A percentile compares a stretch with the other conserved stretches of the same genome.
Evolutionary conservation across 192 early-diverging fungal species (phyloP).

Genomic region (Podila verticillata): DNA sequence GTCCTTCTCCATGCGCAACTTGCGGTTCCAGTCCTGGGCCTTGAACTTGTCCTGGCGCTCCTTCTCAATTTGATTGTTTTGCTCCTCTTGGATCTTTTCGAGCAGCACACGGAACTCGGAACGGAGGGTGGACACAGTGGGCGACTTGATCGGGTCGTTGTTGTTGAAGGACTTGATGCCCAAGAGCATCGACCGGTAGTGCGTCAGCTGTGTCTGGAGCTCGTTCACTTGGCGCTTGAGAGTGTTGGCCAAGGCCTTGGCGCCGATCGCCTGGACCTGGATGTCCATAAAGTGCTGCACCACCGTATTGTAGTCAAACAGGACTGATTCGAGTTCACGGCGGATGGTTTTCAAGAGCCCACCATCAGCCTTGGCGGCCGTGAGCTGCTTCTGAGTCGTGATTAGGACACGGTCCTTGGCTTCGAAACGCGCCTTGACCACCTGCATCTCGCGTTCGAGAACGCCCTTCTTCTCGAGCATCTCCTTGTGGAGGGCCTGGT

Average conservation of each 20-base stretch:
- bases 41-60: constrained; percentile 46
- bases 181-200: constrained; percentile 45
- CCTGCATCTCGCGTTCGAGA: constrained; percentile 42
- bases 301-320: constrained; percentile 51
- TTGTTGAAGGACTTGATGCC: constrained; percentile 54
- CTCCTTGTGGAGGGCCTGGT: constrained; percentile 50
- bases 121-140: constrained; percentile 40
- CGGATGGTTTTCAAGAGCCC: constrained; percentile 46
- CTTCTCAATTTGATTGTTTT: constrained; percentile 41
- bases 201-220: constrained; percentile 36
- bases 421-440: constrained; percentile 45
- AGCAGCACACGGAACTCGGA: constrained; percentile 44
- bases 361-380: constrained; percentile 45
- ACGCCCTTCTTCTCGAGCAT: constrained; percentile 43
- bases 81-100: constrained; percentile 50
- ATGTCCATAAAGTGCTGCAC: constrained; percentile 53
- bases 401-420: constrained; percentile 49
- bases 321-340: constrained; percentile 41
- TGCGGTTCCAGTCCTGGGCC: constrained; percentile 52
- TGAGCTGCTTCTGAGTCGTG: constrained; percentile 45
- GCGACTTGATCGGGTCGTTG: constrained; percentile 51
- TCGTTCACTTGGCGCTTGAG: constrained; percentile 42
- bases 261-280: constrained; percentile 47
- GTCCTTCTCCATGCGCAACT: constrained; percentile 50
- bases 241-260: constrained; percentile 44